phyloP scores from a whole-genome alignment of 1,284 basidiomycete species.

The Porodaedalea pini region DNA sequence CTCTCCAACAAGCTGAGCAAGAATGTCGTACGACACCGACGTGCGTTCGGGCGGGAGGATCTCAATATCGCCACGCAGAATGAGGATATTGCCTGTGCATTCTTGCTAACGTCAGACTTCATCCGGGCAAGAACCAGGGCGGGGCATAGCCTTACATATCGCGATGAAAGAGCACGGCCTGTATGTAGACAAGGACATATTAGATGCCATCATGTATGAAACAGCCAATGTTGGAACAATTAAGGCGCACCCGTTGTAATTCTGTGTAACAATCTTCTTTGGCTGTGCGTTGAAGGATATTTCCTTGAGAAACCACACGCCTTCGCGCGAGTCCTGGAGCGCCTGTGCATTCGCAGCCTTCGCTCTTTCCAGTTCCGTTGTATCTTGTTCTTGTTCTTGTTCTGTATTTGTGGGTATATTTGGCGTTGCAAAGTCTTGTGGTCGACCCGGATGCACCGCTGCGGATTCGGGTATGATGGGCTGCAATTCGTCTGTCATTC shows the following conservation, averaged over 20 bases:
- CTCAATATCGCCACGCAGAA: slow-evolving; percentile 72
- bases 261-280: slow-evolving; percentile 75
- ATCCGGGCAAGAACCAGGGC: slow-evolving; percentile 2
- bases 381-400: background rate
- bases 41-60: slow-evolving; percentile 61
- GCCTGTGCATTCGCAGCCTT: slow-evolving; percentile 15
- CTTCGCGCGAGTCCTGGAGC: slow-evolving; percentile 43
- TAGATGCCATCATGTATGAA: background rate
- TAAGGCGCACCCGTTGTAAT: slow-evolving; percentile 65
- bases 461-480: background rate
- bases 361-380: slow-evolving; percentile 6
- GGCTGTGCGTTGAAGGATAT: slow-evolving; percentile 49
- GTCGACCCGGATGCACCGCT: background rate
- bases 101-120: slow-evolving; percentile 21
- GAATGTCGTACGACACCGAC: slow-evolving; percentile 79
- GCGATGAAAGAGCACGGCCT: slow-evolving; percentile 91
- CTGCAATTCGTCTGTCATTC: background rate
- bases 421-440: background rate
- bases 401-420: background rate
- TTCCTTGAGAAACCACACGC: slow-evolving; percentile 78
- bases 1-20: slow-evolving; percentile 79
- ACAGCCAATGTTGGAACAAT: background rate
- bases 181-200: slow-evolving; percentile 8
- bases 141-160: slow-evolving; percentile 53
- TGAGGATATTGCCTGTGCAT: slow-evolving; percentile 72